A percentile compares a stretch with the other conserved stretches of the same genome.
phyloP scores from a whole-genome alignment of 371 early-diverging fungal species.

The Dinochytrium kinnereticum region DNA sequence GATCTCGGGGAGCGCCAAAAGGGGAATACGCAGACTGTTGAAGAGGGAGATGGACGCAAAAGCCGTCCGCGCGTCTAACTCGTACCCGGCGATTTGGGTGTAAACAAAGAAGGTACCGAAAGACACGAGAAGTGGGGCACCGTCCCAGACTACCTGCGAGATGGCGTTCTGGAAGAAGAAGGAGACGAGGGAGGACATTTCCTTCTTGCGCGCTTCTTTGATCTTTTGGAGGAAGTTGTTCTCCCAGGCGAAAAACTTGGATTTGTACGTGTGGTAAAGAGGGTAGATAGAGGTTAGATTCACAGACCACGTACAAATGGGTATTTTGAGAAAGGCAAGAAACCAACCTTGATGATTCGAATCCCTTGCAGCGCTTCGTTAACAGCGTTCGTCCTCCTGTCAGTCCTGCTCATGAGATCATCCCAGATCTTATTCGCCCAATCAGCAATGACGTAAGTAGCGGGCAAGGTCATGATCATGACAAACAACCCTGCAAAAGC shows the following conservation, averaged over 20 bases:
- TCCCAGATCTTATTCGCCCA: constrained; percentile 29
- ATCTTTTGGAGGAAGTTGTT: constrained; percentile 51
- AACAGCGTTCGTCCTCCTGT: constrained; percentile 40
- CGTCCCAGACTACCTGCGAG: constrained; percentile 38
- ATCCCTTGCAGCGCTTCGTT: constrained; percentile 52
- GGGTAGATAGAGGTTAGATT: too few relatives aligned
- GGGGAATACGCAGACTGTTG: constrained; percentile 64
- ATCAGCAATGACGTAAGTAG: constrained; percentile 19
- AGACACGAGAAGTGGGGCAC: constrained; percentile 46
- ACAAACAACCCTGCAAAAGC: constrained; percentile 16
- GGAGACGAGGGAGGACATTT: constrained; percentile 34
- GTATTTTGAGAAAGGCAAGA: not conserved
- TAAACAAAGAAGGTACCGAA: constrained; percentile 43
- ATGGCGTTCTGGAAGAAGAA: constrained; percentile 32
- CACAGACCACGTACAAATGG: too few relatives aligned
- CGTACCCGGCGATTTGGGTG: constrained; percentile 35
- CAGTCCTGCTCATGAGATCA: constrained; percentile 36
- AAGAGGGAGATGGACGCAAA: constrained; percentile 69
- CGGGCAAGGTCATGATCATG: constrained; percentile 32
- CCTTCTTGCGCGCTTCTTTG: constrained; percentile 34
- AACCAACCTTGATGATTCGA: constrained; percentile 45
- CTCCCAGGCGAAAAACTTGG: constrained; percentile 53
- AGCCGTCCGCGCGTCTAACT: constrained; percentile 39
- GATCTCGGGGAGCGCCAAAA: constrained; percentile 61
- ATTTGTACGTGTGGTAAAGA: too few relatives aligned